phyloP scores from a whole-genome alignment of 768 basidiomycete species.

The Austroboletus eburneus region DNA sequence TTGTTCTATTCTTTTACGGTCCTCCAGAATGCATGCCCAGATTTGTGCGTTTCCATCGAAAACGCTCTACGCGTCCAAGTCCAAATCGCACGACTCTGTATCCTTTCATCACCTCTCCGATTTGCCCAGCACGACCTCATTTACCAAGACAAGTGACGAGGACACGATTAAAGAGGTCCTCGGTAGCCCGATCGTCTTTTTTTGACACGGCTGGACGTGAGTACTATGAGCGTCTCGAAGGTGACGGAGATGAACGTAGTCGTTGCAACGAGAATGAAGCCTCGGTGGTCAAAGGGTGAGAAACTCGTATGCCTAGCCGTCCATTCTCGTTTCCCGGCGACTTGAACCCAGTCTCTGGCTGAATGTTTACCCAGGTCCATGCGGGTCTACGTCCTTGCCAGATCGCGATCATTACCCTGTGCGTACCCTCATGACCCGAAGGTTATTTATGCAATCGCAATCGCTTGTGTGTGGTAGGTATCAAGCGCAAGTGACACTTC shows the following conservation, averaged over 20 bases:
- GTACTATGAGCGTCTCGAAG: slow-evolving; percentile 81
- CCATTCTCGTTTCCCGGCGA: not conserved
- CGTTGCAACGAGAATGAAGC: slow-evolving; percentile 95
- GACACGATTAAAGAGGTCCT: slow-evolving; percentile 73
- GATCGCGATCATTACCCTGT: slow-evolving; percentile 89
- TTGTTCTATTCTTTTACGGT: not conserved
- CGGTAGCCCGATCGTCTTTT: slow-evolving; percentile 78
- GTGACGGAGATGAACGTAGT: slow-evolving; percentile 81
- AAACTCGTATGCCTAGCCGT: slow-evolving; percentile 60
- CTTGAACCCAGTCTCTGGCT: not conserved
- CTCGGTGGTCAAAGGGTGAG: slow-evolving; percentile 72
- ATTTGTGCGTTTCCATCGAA: slow-evolving; percentile 86
- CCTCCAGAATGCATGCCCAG: slow-evolving; percentile 73
- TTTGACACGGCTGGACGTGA: slow-evolving; percentile 94
- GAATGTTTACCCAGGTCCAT: slow-evolving; percentile 48
- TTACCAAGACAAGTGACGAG: slow-evolving; percentile 37
- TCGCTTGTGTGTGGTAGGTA: too few relatives aligned
- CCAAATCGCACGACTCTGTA: slow-evolving; percentile 70
- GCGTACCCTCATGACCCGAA: too few relatives aligned
- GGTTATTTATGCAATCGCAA: too few relatives aligned
- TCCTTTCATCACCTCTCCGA: slow-evolving; percentile 68
- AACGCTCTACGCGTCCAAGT: slow-evolving; percentile 69
- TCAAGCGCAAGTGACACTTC: slow-evolving; percentile 88
- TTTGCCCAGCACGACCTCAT: slow-evolving; percentile 49
- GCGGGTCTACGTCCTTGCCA: slow-evolving; percentile 62